Evolutionary conservation across 2,329 filamentous ascomycete species (phyloP), one percentile per base, ranked within the genome.

Genomic region (Trichoderma sp.): DNA sequence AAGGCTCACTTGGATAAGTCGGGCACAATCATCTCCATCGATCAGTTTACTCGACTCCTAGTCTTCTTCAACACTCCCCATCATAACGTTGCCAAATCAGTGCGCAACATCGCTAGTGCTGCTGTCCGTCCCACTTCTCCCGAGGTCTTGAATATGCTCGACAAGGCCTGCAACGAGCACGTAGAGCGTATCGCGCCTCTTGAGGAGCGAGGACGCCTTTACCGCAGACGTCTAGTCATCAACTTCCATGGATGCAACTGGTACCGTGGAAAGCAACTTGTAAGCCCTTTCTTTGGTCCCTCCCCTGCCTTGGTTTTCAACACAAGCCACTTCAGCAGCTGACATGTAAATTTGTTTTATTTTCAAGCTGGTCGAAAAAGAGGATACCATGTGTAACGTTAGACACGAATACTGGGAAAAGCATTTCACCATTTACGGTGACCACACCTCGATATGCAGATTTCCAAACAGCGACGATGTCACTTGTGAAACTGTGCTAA

Each of bases 61-160:
- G 58, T 68, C 2, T 70, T 70, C 33, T 70, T 70, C 52, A 64
- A 63, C 40, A 70, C 69, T 4, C 69, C 69, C n/a, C 69, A 70
- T 43, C 58, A 43, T 33, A 63, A 68, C 19, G 58, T 64, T 11
- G 58, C 52, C 52, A 59, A 40, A 11, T 60, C 47, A n/a, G 69
- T 55, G 33, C 58, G 52, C 24, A 70, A 2, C n/a, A 68, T 70
- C 10, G 69, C 65, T 29, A 49, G 21, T 19, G 47, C 52, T 35
- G 57, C 64, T 27, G 33, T 68, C 16, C 49, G 37, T 5, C 37
- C 65, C 2, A 58, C 65, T 11, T 6, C 57, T 13, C 47, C 66
- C 7, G 37, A 37, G 1, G 35, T 70, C 58, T 27, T 70, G 21
- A 40, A 64, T 24, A 59, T 57, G 58, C 40, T 70, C 13, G 65